phyloP scores from a whole-genome alignment of 352 stramenopile species.

The Pythium rishiriense region DNA sequence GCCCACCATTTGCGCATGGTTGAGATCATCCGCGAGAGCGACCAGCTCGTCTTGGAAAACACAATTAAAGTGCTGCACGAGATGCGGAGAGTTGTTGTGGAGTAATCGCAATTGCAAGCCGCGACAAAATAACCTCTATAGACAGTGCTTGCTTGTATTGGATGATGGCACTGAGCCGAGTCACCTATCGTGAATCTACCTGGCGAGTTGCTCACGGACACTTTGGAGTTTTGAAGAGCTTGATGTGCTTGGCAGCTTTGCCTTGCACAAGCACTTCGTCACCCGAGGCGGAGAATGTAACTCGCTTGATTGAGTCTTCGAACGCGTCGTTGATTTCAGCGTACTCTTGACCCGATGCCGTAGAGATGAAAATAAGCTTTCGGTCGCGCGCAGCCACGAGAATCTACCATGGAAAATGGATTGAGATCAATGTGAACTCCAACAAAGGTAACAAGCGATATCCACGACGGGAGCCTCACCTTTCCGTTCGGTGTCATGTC shows the following conservation, averaged over 20 bases:
- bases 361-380: constrained; percentile 63
- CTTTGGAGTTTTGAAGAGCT: constrained; percentile 62
- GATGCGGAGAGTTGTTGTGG: constrained; percentile 23
- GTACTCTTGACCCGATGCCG: constrained; percentile 48
- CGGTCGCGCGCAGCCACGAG: constrained; percentile 53
- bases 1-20: constrained; percentile 60
- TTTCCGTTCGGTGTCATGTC: constrained; percentile 72
- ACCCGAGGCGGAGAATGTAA: constrained; percentile 56
- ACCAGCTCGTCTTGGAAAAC: constrained; percentile 63
- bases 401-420: constrained; percentile 33
- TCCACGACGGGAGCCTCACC: constrained; percentile 27
- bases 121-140: not conserved
- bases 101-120: not conserved
- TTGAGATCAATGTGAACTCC: not conserved
- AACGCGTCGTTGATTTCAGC: constrained; percentile 54
- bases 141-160: not conserved
- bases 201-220: constrained; percentile 24
- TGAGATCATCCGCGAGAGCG: constrained; percentile 47
- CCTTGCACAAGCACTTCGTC: constrained; percentile 69
- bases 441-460: not conserved
- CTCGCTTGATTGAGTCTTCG: constrained; percentile 63
- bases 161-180: too few relatives aligned
- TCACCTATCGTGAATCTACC: not conserved
- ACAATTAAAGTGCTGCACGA: constrained; percentile 68
- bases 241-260: constrained; percentile 63